Conservation (phyloP, 805 yeast species). For the Candida multigemmis region DNA sequence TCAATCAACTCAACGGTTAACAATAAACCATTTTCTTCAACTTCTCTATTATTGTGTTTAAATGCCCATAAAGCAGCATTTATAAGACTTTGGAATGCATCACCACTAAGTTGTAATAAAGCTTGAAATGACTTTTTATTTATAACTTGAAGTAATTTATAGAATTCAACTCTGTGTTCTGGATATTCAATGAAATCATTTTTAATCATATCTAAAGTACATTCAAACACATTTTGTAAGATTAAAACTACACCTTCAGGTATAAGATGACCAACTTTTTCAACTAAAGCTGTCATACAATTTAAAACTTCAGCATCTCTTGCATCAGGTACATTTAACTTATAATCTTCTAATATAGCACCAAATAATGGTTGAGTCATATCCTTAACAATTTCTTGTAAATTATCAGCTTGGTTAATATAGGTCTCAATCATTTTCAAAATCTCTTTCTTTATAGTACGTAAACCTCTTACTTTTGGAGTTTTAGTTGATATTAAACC, state of each 20-base stretch:
- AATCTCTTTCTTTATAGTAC: constrained; percentile 94
- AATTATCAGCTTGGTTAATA: constrained; percentile 76
- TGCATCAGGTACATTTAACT: constrained; percentile 85
- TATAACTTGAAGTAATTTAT: constrained; percentile 80
- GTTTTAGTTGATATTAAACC: constrained; percentile 90
- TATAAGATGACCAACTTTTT: constrained; percentile 78
- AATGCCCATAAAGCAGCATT: constrained; percentile 98
- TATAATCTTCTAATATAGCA: constrained; percentile 86
- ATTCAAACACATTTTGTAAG: constrained; percentile 85
- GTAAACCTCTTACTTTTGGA: constrained; percentile 87
- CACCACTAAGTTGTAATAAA: constrained; percentile 78
- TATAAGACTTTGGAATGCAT: constrained; percentile 81
- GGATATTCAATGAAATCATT: constrained; percentile 95
- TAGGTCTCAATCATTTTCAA: constrained; percentile 84
- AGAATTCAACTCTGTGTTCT: constrained; percentile 95
- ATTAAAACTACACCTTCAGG: constrained; percentile 85
- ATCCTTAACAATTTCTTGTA: constrained; percentile 75
- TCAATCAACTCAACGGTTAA: constrained; percentile 75
- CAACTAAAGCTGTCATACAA: constrained; percentile 86
- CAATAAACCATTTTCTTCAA: constrained; percentile 84
- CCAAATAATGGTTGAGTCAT: constrained; percentile 74
- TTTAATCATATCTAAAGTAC: constrained; percentile 91
- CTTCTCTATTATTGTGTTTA: constrained; percentile 95
- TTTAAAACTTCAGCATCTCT: constrained; percentile 96
- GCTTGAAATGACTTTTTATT: constrained; percentile 81